Conservation (phyloP, 495 filamentous ascomycete genomes). For the Letharia lupina region DNA sequence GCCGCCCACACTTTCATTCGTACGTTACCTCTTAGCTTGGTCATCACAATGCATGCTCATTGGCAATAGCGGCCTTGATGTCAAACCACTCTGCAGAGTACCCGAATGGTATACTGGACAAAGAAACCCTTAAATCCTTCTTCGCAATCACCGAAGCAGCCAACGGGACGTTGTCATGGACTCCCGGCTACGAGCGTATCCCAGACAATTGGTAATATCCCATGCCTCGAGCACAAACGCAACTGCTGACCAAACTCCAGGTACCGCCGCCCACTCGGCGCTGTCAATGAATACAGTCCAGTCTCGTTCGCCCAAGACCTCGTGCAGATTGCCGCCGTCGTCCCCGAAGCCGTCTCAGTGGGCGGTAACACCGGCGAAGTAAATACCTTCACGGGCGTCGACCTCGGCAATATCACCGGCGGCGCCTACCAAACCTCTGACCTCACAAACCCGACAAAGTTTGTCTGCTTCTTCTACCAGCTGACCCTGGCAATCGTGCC, state of each 20-base stretch:
- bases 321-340: conserved; percentile 32
- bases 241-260: background rate
- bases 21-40: background rate
- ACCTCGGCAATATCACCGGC: conserved; percentile 43
- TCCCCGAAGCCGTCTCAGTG: conserved; percentile 32
- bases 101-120: conserved; percentile 27
- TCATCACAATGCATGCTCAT: background rate
- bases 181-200: conserved; percentile 44
- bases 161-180: conserved; percentile 35
- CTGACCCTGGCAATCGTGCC: conserved; percentile 37
- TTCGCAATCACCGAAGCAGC: conserved; percentile 34
- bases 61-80: conserved; percentile 19
- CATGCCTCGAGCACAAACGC: conserved; percentile 26
- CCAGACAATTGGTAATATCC: conserved; percentile 56
- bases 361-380: conserved; percentile 51
- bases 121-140: conserved; percentile 40
- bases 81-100: conserved; percentile 28
- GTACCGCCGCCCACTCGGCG: conserved; percentile 21
- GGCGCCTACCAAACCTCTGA: conserved; percentile 38
- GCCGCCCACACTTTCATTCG: conserved; percentile 43
- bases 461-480: conserved; percentile 42
- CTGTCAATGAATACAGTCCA: conserved; percentile 35
- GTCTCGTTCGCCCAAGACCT: conserved; percentile 31
- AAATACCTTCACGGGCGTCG: conserved; percentile 46
- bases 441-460: conserved; percentile 38